phyloP scores from a whole-genome alignment of 768 basidiomycete genomes.

The Cyathus striatus region DNA sequence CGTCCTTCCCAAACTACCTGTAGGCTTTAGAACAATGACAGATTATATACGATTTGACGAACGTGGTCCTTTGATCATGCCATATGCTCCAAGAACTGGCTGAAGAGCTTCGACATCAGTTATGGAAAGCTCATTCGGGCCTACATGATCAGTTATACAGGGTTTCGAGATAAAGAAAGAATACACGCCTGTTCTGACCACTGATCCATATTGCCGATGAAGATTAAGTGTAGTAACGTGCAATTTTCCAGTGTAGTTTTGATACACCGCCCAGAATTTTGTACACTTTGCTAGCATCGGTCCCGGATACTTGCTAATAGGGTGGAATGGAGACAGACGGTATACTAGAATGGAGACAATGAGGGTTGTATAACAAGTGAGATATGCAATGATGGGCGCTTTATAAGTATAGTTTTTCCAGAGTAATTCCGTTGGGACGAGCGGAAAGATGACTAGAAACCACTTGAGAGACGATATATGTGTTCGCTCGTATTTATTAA shows the following conservation, averaged over 20 bases:
- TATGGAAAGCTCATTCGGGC: slow-evolving; percentile 50
- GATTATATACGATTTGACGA: too few species aligned
- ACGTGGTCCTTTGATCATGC: slow-evolving; percentile 52
- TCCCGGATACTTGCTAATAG: slow-evolving; percentile 27
- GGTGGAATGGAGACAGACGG: slow-evolving; percentile 28
- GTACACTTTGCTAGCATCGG: slow-evolving; percentile 21
- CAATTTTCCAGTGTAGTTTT: slow-evolving; percentile 13
- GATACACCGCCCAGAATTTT: slow-evolving; percentile 18
- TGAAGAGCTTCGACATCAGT: slow-evolving; percentile 33
- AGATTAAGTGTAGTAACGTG: slow-evolving; percentile 18
- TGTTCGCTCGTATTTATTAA: too few species aligned
- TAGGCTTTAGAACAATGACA: too few species aligned
- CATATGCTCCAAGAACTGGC: slow-evolving; percentile 39
- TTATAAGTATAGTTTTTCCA: too few species aligned
- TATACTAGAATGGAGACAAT: too few species aligned
- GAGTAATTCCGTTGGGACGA: too few species aligned
- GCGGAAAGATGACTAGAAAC: too few species aligned
- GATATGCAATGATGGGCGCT: too few species aligned
- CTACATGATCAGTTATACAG: slow-evolving; percentile 15
- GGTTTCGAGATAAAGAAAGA: background rate
- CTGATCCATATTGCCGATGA: slow-evolving; percentile 25
- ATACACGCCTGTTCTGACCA: slow-evolving; percentile 27
- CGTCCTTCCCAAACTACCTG: too few species aligned
- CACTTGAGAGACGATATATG: too few species aligned
- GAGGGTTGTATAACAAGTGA: too few species aligned